phyloP scores from a whole-genome alignment of 1,139 yeast genomes.

The Lodderomyces parapsilosis region DNA sequence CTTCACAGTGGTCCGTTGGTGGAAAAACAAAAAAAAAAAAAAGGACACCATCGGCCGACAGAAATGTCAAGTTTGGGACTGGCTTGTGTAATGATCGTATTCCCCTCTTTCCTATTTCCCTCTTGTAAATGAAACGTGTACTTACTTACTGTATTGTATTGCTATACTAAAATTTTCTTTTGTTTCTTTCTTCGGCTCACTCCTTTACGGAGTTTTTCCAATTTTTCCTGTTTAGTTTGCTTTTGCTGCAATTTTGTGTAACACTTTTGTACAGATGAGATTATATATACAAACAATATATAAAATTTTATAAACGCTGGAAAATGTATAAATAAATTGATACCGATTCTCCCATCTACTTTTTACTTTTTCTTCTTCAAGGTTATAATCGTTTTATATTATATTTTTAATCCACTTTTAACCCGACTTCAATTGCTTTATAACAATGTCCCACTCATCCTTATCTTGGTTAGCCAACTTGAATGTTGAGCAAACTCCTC shows the following conservation, averaged over 20 bases:
- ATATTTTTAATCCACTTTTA: not conserved
- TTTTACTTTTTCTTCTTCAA: conserved; percentile 3
- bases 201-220: conserved; percentile 5
- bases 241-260: not conserved
- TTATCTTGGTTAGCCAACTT: conserved; percentile 78
- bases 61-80: too few species aligned
- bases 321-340: not conserved
- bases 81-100: too few species aligned
- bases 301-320: not conserved
- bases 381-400: not conserved
- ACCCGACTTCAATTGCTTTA: not conserved
- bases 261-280: not conserved
- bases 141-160: too few species aligned
- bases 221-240: conserved; percentile 1
- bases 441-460: conserved; percentile 30
- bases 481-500: conserved; percentile 77
- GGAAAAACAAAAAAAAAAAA: too few species aligned
- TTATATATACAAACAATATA: not conserved
- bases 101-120: too few species aligned
- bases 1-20: too few species aligned
- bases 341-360: not conserved
- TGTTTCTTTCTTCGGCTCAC: conserved; percentile 5
- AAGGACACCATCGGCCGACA: too few species aligned
- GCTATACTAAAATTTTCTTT: too few species aligned
- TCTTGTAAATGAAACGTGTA: not conserved